Base-by-base conservation (phyloP, 306 rosid species). In the Prunus davidiana region DNA sequence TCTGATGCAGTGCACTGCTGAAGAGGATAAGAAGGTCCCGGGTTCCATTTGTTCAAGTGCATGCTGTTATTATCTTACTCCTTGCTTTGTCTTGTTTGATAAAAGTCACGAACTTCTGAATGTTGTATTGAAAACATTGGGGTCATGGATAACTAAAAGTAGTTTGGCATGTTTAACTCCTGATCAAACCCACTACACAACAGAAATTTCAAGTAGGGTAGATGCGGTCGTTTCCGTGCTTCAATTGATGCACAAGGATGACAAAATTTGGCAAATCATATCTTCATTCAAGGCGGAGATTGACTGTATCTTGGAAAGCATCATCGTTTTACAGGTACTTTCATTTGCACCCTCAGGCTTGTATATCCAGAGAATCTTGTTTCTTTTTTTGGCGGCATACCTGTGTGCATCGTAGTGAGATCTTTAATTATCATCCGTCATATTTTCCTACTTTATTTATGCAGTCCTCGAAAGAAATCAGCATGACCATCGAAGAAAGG, bases 71-170 rank as follows among this genome's bases (percentile, higher is more conserved):
- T 91, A 86, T 82, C 63, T 87, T 56, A 67, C 82, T 27, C 98
- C 98, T 72, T 93, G 97, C 69, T 89, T 86, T 81, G 70, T 86
- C 83, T 75, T 93, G 86, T 91, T 93, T 77, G 88, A 84, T 74
- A 87, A 81, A 72, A 81, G 90, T 86, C 88, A 81, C 78, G 69
- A 82, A 81, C 90, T 91, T 69, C 79, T 86, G 86, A 75, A 68
- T 73, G 88, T 85, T 63, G 90, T 85, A 45, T 74, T 91, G 83
- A 81, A 76, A 86, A 78, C 67, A 22, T 85, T 91, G 90, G 85
- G 84, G 32, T 85, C 89, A 25, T 65, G 86, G 68, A 68, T 90
- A 72, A 71, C 76, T 5, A 82, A 71, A 27, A 63, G 76, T 84
- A 54, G 85, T 76, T 75, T 74, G 28, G 49, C 67, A 3, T 67